Base-by-base conservation (phyloP, 2,329 filamentous ascomycete species). In the Fusarium xylarioides region DNA sequence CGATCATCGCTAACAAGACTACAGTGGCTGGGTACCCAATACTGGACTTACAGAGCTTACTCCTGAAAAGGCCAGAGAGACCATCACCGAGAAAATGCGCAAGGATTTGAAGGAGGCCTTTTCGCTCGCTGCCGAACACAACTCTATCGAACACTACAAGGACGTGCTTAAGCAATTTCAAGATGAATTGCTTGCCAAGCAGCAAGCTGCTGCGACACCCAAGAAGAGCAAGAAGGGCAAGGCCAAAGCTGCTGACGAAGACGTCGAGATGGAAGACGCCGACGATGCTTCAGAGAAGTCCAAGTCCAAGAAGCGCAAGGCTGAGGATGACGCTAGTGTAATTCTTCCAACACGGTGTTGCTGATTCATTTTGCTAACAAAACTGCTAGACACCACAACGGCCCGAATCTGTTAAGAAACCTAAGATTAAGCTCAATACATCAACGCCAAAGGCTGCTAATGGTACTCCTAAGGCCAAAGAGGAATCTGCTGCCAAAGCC, bases 21-120 rank as follows among this genome's bases (percentile, higher is more conserved):
- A 65, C 76, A 99, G 96, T 83, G 93, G 93, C 42, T 99, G 95
- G 95, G 93, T 95, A 74, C 89, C 91, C 69, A 98, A 98, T 82
- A 93, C 91, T 28, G 91, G 94, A 66, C 88, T 99, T 42, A 90
- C 91, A 40, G 91, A 94, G 40, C 90, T 98, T 59, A 91, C 95
- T 64, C 85, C 92, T 19, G 90, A 92, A 58, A 91, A 91, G 32
- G 91, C 95, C 72, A 89, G 90, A 59, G 86, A 91, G 30, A 85
- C 90, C 46, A 86, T 93, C 58, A 91, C 91, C 59, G 89, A 92
- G 73, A 97, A 97, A 85, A 91, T 93, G 86, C 89, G 90, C 79
- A 97, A 97, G 84, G 87, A 91, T 66, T 86, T 99, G 11, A 87
- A 92, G 80, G 88, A 89, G 47, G 96, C 96, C 3, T 97, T 95